A percentile compares a stretch with the other conserved stretches of the same genome.
Conservation (phyloP, 805 yeast species). For the Spathaspora arborariae region DNA sequence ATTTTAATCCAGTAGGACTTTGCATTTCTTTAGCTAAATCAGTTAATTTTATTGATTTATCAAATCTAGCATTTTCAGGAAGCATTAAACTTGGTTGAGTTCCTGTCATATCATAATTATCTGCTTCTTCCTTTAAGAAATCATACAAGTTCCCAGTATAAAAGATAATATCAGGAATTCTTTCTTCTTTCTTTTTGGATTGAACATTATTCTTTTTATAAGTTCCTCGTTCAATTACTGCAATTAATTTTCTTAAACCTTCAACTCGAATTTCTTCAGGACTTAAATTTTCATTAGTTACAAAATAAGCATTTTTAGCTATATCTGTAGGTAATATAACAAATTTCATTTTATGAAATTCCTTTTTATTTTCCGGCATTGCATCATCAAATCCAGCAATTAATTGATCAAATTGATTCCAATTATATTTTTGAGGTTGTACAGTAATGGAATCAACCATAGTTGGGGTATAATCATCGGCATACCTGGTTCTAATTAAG, state of each 20-base stretch:
- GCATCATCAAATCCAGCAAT: constrained; percentile 89
- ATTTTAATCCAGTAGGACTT: constrained; percentile 53
- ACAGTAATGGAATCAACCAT: constrained; percentile 52
- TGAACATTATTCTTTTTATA: constrained; percentile 21
- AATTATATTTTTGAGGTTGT: constrained; percentile 58
- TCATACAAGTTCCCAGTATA: constrained; percentile 82
- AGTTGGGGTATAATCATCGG: constrained; percentile 57
- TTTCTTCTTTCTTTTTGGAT: constrained; percentile 44
- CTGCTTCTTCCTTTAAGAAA: constrained; percentile 51
- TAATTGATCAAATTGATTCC: constrained; percentile 90
- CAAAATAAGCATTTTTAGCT: constrained; percentile 50
- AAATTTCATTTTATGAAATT: constrained; percentile 69
- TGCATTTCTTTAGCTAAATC: constrained; percentile 66
- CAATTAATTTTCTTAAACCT: constrained; percentile 70
- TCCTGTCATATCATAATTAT: constrained; percentile 36
- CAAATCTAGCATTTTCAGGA: constrained; percentile 37
- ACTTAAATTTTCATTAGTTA: constrained; percentile 56
- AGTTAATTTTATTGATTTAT: constrained; percentile 45
- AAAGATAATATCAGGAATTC: constrained; percentile 71
- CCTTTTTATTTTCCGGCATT: constrained; percentile 49
- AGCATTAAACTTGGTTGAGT: constrained; percentile 31
- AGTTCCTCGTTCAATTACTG: constrained; percentile 56
- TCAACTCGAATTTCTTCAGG: constrained; percentile 92
- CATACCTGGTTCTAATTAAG: constrained; percentile 74
- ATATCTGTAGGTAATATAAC: constrained; percentile 80